A percentile compares a stretch with the other conserved stretches of the same genome.
phyloP scores from a whole-genome alignment of 352 stramenopile species.

The Phytophthora idaei region DNA sequence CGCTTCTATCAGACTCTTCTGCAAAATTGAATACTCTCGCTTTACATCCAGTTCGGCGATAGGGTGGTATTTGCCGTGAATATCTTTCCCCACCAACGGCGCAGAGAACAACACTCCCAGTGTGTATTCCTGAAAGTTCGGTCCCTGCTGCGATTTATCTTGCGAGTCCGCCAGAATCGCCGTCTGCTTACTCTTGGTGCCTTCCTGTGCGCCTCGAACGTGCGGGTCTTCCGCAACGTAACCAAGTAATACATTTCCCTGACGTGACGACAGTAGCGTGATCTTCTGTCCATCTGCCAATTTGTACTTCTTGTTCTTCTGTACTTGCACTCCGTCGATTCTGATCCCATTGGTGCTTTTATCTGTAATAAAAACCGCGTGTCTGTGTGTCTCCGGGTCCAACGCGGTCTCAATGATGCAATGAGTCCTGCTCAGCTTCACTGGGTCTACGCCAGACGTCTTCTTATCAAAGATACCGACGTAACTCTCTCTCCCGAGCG shows the following conservation, averaged over 20 bases:
- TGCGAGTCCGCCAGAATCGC: slow-evolving; percentile 36
- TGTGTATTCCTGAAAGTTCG: slow-evolving; percentile 77
- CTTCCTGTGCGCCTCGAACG: slow-evolving; percentile 46
- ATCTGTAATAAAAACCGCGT: slow-evolving; percentile 69
- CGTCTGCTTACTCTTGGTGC: slow-evolving; percentile 16
- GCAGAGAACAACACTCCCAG: slow-evolving; percentile 95
- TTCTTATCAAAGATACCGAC: slow-evolving; percentile 61
- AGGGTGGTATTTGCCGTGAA: slow-evolving; percentile 88
- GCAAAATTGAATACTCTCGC: slow-evolving; percentile 78
- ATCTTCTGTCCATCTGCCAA: slow-evolving; percentile 72
- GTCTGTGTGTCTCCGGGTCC: slow-evolving; percentile 45
- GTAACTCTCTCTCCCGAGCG: slow-evolving; percentile 63
- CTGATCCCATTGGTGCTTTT: slow-evolving; percentile 76
- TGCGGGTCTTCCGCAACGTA: slow-evolving; percentile 83
- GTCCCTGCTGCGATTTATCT: slow-evolving; percentile 58
- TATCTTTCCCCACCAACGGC: slow-evolving; percentile 92
- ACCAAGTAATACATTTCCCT: slow-evolving; percentile 64
- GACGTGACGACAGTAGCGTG: slow-evolving; percentile 67
- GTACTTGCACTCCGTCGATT: slow-evolving; percentile 60
- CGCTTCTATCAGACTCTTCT: slow-evolving; percentile 79
- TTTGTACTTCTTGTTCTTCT: slow-evolving; percentile 55
- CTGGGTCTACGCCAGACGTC: slow-evolving; percentile 57
- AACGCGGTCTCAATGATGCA: slow-evolving; percentile 62
- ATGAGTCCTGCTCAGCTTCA: slow-evolving; percentile 69
- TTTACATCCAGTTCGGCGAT: slow-evolving; percentile 90